Evolutionary conservation across 768 basidiomycete genomes (phyloP), one percentile per base, ranked within the genome.

Genomic region (Mycena vitilis): DNA sequence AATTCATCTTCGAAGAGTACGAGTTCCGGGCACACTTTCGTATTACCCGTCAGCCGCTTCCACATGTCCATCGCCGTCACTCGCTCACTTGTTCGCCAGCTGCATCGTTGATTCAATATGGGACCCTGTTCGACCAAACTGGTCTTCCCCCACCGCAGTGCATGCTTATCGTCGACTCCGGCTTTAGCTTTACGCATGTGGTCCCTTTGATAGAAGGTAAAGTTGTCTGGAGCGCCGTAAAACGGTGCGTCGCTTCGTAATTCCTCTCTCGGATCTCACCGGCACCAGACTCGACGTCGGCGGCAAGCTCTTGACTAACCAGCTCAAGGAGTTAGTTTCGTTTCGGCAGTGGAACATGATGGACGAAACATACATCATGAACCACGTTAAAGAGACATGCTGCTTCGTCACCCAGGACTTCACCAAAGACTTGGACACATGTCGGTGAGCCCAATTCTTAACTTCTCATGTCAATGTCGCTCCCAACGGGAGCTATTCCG

Each of bases 341-440:
- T 98, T 93, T 78, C 90, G 97, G 51, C 96, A 98, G 76, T 98
- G 95, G 94, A 95, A 98, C 78, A 95, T 98, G 94, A 96, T 96
- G 91, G 95, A 98, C 75, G 92, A 98, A 78, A 96, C 95, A 2
- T 89, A 92, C 78, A 93, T 98, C 76, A 91, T 98, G 84, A 96
- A 97, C 81, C 87, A 92, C 74, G 92, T 95, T 73, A 96, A 97
- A 78, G 95, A 98, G 78, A 79, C 87, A 18, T 96, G 95, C 77
- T 96, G 95, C 80, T 98, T 91, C 78, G 91, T 97, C 63, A 90
- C 94, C 15, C 81, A 82, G 23, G 81, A 90, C 74, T 96, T 93
- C 82, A 84, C 83, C 66, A 76, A 78, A 54, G 95, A 98, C 79
- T 80, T 95, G 63, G 92, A 95, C 78, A 79, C 79, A 10, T 94